phyloP scores from a whole-genome alignment of 2,329 filamentous ascomycete genomes.

The Curvularia hawaiiensis region DNA sequence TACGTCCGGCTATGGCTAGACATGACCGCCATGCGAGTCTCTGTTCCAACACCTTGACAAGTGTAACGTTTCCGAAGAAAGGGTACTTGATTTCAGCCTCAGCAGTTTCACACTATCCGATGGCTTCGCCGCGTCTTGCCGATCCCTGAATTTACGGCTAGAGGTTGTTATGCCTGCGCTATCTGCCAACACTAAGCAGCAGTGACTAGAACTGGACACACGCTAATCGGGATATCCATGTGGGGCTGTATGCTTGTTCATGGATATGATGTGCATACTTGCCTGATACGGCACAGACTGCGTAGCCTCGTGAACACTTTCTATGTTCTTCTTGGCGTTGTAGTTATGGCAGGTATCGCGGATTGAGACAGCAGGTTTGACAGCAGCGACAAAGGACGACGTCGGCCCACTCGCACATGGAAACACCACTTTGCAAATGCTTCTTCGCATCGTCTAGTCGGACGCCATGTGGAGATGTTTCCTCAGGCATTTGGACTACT shows the following conservation, averaged over 20 bases:
- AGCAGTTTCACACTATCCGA: not conserved
- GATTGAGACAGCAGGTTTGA: not conserved
- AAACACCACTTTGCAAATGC: not conserved
- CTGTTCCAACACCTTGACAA: not conserved
- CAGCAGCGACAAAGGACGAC: no score
- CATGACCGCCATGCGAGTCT: not conserved
- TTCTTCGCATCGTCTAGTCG: not conserved
- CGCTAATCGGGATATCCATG: not conserved
- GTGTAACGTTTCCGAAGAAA: not conserved
- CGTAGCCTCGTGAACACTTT: no score
- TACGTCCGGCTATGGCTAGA: no score
- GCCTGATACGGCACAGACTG: not conserved
- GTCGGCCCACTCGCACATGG: not conserved
- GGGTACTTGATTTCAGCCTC: not conserved
- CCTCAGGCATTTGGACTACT: not conserved
- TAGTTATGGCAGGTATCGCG: not conserved
- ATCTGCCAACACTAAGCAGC: not conserved
- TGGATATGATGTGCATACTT: not conserved
- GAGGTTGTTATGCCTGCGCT: not conserved
- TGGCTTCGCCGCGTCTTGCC: not conserved
- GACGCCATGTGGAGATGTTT: not conserved
- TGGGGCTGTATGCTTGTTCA: not conserved
- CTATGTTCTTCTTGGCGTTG: not conserved
- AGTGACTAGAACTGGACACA: constrained; percentile 9
- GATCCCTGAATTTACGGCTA: not conserved